phyloP scores from a whole-genome alignment of 2,329 filamentous ascomycete species.

The Fonsecaea pugnacius region DNA sequence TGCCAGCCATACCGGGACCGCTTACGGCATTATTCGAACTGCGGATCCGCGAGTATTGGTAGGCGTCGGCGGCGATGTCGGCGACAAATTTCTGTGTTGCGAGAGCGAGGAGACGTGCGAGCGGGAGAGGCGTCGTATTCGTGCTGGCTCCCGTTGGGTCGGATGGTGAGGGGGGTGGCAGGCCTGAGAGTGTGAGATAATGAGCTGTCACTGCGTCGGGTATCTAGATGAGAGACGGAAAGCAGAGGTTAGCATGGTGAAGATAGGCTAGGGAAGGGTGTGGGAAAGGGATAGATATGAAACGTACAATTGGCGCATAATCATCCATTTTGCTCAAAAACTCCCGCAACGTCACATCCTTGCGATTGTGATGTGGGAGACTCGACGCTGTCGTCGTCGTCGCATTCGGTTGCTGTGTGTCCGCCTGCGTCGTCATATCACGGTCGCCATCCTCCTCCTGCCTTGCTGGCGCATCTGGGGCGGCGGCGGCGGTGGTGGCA shows the following conservation, averaged over 20 bases:
- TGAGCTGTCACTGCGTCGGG: constrained; percentile 97
- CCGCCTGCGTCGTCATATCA: constrained; percentile 19
- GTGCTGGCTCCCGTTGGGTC: constrained; percentile 74
- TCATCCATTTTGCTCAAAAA: constrained; percentile 98
- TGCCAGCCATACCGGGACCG: constrained; percentile 63
- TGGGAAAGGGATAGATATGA: not conserved
- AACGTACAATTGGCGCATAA: constrained; percentile 88
- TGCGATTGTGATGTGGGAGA: constrained; percentile 68
- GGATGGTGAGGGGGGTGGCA: constrained; percentile 84
- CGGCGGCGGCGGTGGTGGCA: constrained; percentile 9
- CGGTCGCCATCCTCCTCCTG: constrained; percentile 30
- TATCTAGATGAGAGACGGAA: constrained; percentile 62
- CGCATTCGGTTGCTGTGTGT: constrained; percentile 28
- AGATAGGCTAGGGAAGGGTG: no score
- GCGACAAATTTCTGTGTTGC: constrained; percentile 99
- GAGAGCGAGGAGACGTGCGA: constrained; percentile 89
- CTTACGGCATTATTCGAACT: constrained; percentile 95
- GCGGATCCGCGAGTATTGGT: constrained; percentile 95
- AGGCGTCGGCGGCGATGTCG: constrained; percentile 94
- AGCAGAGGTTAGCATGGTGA: not conserved
- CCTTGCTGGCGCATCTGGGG: constrained; percentile 36
- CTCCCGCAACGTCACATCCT: constrained; percentile 89
- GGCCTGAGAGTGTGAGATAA: constrained; percentile 93
- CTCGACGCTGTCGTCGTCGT: constrained; percentile 30
- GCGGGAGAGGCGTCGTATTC: constrained; percentile 75